Conservation (phyloP, 2,329 filamentous ascomycete species). For the Claviceps maximensis region DNA sequence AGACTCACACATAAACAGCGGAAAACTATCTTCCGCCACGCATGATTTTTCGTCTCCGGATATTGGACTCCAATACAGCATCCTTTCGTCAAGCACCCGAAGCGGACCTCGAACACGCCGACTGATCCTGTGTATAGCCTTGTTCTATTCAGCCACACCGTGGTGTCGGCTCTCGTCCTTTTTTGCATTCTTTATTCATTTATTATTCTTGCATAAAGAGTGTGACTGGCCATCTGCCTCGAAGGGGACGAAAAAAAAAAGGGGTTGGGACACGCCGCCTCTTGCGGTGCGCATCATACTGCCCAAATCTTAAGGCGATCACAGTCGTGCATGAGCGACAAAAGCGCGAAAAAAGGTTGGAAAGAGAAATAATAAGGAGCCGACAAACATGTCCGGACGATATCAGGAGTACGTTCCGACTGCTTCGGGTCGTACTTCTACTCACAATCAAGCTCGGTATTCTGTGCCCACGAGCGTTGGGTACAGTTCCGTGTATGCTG, state of each 20-base stretch:
- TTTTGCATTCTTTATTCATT: not conserved
- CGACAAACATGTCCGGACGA: conserved; percentile 32
- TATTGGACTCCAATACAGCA: not conserved
- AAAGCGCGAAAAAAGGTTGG: not conserved
- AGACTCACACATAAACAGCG: not conserved
- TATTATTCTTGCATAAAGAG: not conserved
- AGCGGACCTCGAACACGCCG: not conserved
- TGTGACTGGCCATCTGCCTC: not conserved
- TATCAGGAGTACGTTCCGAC: conserved; percentile 24
- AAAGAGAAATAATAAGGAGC: not conserved
- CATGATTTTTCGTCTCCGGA: not conserved
- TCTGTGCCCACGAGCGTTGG: conserved; percentile 39
- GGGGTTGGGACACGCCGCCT: not conserved
- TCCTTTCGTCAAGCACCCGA: not conserved
- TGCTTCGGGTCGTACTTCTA: conserved; percentile 30
- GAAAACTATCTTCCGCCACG: not conserved
- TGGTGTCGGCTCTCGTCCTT: not conserved
- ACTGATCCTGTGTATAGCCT: not conserved
- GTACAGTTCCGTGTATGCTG: conserved; percentile 36
- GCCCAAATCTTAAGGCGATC: not conserved
- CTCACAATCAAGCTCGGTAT: conserved; percentile 35
- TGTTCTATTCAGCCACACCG: not conserved
- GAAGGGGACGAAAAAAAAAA: not conserved
- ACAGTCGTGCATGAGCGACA: not conserved
- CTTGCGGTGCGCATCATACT: not conserved